Percentiles rank a stretch among this genome's conserved stretches.
These are phyloP conservation scores for Pharnaceum exiguum DNA, from an alignment of 148 eudicot species.

Conservation along the genomic window DNA sequence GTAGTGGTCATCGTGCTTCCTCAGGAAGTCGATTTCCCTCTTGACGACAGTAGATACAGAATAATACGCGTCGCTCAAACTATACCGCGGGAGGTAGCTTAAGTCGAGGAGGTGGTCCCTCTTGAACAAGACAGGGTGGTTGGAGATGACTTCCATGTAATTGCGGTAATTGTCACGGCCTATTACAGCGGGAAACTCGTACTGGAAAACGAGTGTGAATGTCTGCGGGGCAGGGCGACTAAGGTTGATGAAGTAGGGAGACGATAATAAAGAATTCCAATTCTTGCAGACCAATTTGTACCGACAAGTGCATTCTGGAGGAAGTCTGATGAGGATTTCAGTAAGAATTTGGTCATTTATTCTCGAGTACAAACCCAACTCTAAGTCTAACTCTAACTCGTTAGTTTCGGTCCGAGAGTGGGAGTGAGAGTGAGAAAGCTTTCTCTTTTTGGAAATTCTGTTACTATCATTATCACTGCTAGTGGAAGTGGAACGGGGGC, in stretches of 20 bases:
- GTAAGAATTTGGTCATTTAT: neutral
- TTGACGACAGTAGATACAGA: too few species aligned
- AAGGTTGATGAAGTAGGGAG: constrained; percentile 6
- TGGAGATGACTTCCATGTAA: neutral
- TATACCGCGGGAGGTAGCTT: neutral
- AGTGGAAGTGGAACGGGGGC: too few species aligned
- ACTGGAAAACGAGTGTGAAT: constrained; percentile 3
- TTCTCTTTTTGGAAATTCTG: too few species aligned
- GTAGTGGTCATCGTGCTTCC: neutral
- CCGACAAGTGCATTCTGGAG: neutral
- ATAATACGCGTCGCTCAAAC: too few species aligned
- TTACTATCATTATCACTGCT: too few species aligned
- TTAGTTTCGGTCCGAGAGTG: neutral
- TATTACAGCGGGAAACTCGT: neutral
- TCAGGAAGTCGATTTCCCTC: neutral
- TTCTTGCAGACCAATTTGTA: constrained; percentile 6
- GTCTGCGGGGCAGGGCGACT: neutral
- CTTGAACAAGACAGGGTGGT: neutral
- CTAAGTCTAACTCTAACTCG: neutral
- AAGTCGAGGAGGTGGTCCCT: neutral
- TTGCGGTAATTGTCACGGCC: too few species aligned
- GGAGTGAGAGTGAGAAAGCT: too few species aligned
- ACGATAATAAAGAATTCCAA: constrained; percentile 1
- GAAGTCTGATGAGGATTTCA: constrained; percentile 7
- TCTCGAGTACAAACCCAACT: neutral